Evolutionary conservation across 164 flowering plant species (phyloP), one percentile per base, ranked within the genome.

Genomic region (Berberis thunbergii): DNA sequence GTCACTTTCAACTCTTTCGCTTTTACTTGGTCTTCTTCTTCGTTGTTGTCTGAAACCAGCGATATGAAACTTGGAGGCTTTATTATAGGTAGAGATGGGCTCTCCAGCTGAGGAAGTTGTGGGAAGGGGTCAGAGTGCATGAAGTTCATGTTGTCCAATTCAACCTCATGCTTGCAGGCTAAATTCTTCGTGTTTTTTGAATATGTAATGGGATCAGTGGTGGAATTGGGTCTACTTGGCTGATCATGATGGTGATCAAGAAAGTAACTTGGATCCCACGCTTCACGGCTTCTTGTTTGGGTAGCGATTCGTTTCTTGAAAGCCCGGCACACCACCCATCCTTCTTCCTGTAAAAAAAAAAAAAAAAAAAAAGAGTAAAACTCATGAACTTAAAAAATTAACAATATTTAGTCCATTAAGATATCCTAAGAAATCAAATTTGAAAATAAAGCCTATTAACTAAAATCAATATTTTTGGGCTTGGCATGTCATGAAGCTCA

Each of bases 251-350:
- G 26, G 26, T 26, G 26, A 26, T 26, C 26, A 26, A 26, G 26
- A 67, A 80, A 87, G 64, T 79, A 87, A 64, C 69, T 70, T 61
- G 91, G 68, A 9, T 84, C 84, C 89, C 90, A 84, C 6, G 73
- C 74, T 75, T 79, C 82, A 4, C 56, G 65, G 71, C 13, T 70
- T 77, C 77, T 83, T 54, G 71, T 69, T 67, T 76, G 88, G 55
- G 75, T 67, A 54, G 43, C 84, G 41, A 80, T 54, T 71, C 85
- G 57, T 72, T 91, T 91, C 84, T 82, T 91, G 78, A 91, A 91
- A 57, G 96, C 96, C 64, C 96, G 79, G 66, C 98, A 91, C 2
- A 91, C 96, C 3, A 91, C 98, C 98, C 98, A 91, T 66, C 98
- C 98, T 80, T 91, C 98, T 78, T 91, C 98, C 98, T 91, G 84